phyloP scores from a whole-genome alignment of 2,329 filamentous ascomycete genomes.

The Aspergillus transmontanensis region DNA sequence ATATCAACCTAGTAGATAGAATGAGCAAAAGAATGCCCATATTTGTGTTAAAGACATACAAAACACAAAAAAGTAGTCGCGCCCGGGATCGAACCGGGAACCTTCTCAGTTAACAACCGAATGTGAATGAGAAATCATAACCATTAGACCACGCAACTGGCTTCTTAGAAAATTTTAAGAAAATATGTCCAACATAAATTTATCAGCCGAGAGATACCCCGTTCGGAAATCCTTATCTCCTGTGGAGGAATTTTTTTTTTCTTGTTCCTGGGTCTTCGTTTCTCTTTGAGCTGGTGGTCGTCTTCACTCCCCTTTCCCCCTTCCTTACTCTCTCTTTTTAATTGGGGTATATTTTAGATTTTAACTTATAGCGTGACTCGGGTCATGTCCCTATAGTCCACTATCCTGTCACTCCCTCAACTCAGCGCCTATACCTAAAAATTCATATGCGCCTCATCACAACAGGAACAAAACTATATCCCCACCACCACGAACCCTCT shows the following conservation, averaged over 20 bases:
- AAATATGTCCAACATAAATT: not conserved
- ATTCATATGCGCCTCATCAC: not conserved
- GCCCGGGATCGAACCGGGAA: constrained; percentile 28
- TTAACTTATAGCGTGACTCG: not conserved
- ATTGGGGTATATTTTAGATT: not conserved
- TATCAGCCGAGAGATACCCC: not conserved
- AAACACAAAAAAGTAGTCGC: constrained; percentile 19
- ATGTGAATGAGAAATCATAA: constrained; percentile 29
- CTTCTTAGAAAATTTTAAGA: not conserved
- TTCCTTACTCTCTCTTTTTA: not conserved
- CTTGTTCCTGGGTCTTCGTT: not conserved
- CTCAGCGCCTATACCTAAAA: not conserved
- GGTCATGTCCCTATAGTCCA: not conserved
- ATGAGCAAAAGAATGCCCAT: not conserved
- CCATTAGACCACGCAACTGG: constrained; percentile 27
- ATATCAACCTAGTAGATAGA: not conserved
- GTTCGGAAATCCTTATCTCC: not conserved
- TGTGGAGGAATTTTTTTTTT: not conserved
- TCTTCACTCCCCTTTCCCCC: not conserved
- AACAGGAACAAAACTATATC: not conserved
- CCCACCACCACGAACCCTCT: not conserved
- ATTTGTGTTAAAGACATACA: not conserved
- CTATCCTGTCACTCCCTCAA: not conserved
- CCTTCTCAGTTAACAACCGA: constrained; percentile 18
- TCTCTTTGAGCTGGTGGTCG: too few relatives aligned